Percentiles rank a stretch among this genome's conserved stretches.
These are phyloP conservation scores for Fusarium buxicola DNA, from an alignment of 2,329 filamentous ascomycete genomes.

Conservation along the genomic window DNA sequence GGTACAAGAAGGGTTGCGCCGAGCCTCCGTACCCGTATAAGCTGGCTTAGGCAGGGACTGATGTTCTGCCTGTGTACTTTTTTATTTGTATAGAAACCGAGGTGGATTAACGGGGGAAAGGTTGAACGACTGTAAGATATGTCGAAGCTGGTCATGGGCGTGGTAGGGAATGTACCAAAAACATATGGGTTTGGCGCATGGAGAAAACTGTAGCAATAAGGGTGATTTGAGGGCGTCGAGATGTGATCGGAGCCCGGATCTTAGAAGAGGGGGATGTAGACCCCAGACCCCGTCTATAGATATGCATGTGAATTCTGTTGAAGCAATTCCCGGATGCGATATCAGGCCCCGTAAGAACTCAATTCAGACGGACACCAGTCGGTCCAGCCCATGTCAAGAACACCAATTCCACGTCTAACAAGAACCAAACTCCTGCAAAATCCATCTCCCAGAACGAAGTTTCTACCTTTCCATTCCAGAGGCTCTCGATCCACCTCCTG, in stretches of 20 bases:
- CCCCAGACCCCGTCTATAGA: slow-evolving; percentile 24
- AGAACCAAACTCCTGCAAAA: slow-evolving; percentile 47
- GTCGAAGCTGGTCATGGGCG: not conserved
- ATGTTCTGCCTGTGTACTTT: slow-evolving; percentile 1
- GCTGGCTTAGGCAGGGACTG: slow-evolving; percentile 29
- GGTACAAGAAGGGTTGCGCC: slow-evolving; percentile 82
- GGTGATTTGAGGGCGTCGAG: slow-evolving; percentile 11
- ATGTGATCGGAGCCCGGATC: not conserved
- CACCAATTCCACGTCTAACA: slow-evolving; percentile 26
- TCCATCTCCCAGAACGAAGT: slow-evolving; percentile 32
- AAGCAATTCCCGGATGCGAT: slow-evolving; percentile 7
- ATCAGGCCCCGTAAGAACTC: not conserved
- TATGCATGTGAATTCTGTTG: slow-evolving; percentile 21
- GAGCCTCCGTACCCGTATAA: slow-evolving; percentile 73
- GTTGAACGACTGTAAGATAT: slow-evolving; percentile 30
- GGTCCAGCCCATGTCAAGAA: slow-evolving; percentile 27
- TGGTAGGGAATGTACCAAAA: slow-evolving; percentile 10
- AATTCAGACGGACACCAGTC: slow-evolving; percentile 1
- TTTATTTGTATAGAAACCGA: slow-evolving; percentile 14
- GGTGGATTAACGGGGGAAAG: not conserved
- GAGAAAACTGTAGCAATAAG: slow-evolving; percentile 11
- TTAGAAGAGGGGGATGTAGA: slow-evolving; percentile 13
- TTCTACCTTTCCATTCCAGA: slow-evolving; percentile 56
- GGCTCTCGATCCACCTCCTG: slow-evolving; percentile 43
- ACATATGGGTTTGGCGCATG: slow-evolving; percentile 23